Percentiles rank a stretch among this genome's conserved stretches.
Evolutionary conservation across 495 filamentous ascomycete species (phyloP).

Genomic region (Chaetomium tenue): DNA sequence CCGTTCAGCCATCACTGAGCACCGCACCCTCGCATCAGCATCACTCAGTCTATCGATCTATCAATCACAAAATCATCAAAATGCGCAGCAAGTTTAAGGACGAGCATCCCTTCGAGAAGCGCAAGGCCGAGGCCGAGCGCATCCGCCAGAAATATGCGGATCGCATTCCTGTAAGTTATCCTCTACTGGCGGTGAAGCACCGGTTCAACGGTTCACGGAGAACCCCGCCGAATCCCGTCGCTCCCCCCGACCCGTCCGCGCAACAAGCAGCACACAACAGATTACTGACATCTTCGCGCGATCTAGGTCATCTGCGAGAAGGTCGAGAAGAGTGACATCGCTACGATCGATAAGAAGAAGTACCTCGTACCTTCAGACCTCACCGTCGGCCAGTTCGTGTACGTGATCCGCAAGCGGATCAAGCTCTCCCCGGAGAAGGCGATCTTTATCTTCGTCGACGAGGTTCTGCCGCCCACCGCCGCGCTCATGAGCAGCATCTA

Average conservation of each 20-base stretch:
- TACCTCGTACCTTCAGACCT: constrained; percentile 97
- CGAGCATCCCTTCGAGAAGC: constrained; percentile 99
- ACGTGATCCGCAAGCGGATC: constrained; percentile 99
- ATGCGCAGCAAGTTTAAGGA: constrained; percentile 99
- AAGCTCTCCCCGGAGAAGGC: constrained; percentile 99
- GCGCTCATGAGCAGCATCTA: constrained; percentile 99
- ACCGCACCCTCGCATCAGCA: constrained; percentile 5
- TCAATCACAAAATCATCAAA: constrained; percentile 43
- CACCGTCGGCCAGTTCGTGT: constrained; percentile 99
- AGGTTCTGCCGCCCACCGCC: constrained; percentile 93
- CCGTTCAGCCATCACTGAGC: constrained; percentile 2
- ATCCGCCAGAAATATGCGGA: constrained; percentile 99
- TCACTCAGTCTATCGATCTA: constrained; percentile 1
- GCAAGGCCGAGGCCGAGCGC: constrained; percentile 97
- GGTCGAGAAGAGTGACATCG: constrained; percentile 98
- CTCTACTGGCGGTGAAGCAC: constrained; percentile 21
- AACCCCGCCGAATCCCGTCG: background rate
- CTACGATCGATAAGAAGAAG: constrained; percentile 99
- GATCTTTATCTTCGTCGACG: constrained; percentile 99
- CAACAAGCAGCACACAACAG: background rate
- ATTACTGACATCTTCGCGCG: constrained; percentile 19
- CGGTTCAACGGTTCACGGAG: background rate
- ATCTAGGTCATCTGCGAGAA: constrained; percentile 97
- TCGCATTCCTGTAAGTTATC: constrained; percentile 85
- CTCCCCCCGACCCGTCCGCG: background rate